Percentiles rank a stretch among this genome's conserved stretches.
Evolutionary conservation across 169 alveolate species (phyloP).

Genomic region (Cryptosporidium felis): DNA sequence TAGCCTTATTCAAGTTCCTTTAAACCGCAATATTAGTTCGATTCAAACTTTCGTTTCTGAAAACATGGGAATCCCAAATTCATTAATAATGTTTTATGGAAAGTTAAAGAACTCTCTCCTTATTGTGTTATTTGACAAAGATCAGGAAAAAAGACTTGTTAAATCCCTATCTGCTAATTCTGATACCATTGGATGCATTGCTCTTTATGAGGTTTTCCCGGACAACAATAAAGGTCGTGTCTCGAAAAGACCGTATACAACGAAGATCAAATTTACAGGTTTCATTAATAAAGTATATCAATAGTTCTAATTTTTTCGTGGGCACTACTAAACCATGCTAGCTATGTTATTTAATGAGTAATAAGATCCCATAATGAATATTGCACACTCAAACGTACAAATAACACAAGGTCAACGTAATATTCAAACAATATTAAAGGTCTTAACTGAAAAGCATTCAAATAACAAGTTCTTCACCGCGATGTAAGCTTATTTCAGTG

Average conservation of each 20-base stretch:
- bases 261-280: conserved; percentile 29
- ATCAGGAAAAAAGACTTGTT: conserved; percentile 16
- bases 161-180: conserved; percentile 10
- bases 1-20: conserved; percentile 73
- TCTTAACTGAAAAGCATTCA: too few relatives aligned
- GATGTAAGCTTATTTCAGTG: too few relatives aligned
- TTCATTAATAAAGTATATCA: background rate
- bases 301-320: too few relatives aligned
- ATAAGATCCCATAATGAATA: too few relatives aligned
- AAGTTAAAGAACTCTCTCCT: conserved; percentile 40
- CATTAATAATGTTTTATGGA: conserved; percentile 39
- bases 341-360: too few relatives aligned
- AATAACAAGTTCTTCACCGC: too few relatives aligned
- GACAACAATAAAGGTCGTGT: background rate
- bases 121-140: conserved; percentile 4
- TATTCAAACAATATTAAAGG: too few relatives aligned
- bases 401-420: too few relatives aligned
- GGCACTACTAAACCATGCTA: too few relatives aligned
- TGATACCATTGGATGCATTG: conserved; percentile 21
- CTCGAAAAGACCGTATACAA: conserved; percentile 33
- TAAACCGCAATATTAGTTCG: conserved; percentile 65
- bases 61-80: conserved; percentile 22
- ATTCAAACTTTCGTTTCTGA: conserved; percentile 40
- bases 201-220: conserved; percentile 10
- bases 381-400: too few relatives aligned